Evolutionary conservation across 192 early-diverging fungal species (phyloP).

Genomic region (Entomortierella lignicola): DNA sequence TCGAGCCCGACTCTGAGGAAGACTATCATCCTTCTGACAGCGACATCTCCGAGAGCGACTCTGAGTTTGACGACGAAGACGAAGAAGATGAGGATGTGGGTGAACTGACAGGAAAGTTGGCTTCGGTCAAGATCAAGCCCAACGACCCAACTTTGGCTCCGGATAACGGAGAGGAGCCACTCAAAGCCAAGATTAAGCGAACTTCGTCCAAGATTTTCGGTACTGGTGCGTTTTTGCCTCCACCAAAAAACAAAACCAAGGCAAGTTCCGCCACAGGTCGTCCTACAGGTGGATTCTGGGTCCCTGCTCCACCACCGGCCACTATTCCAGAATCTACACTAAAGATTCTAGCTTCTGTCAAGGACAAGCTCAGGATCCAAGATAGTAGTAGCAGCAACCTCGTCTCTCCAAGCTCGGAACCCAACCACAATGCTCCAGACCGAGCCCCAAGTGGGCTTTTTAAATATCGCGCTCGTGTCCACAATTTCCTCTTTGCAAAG

Average conservation of each 20-base stretch:
- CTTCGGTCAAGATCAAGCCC: constrained; percentile 40
- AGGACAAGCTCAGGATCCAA: constrained; percentile 12
- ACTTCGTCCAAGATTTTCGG: constrained; percentile 28
- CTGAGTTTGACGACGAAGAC: constrained; percentile 5
- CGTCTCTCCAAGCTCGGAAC: not conserved
- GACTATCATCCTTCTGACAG: constrained; percentile 25
- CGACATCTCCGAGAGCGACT: constrained; percentile 3
- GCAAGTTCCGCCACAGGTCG: constrained; percentile 3
- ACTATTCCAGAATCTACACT: constrained; percentile 44
- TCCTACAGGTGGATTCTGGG: constrained; percentile 41
- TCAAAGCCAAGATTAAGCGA: constrained; percentile 14
- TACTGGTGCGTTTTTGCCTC: constrained; percentile 19
- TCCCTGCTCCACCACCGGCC: constrained; percentile 27
- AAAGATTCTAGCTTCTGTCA: constrained; percentile 14
- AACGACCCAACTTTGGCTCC: constrained; percentile 33
- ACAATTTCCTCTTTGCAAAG: constrained; percentile 12
- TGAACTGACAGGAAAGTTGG: constrained; percentile 31
- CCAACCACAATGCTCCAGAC: not conserved
- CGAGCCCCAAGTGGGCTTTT: constrained; percentile 26
- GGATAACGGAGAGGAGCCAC: not conserved
- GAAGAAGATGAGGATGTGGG: constrained; percentile 30
- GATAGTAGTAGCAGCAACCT: too few relatives aligned
- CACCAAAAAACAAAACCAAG: constrained; percentile 47
- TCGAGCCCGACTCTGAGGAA: constrained; percentile 18
- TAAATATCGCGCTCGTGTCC: constrained; percentile 29